Conservation (phyloP, 805 yeast species). For the Ascoidea tarda region DNA sequence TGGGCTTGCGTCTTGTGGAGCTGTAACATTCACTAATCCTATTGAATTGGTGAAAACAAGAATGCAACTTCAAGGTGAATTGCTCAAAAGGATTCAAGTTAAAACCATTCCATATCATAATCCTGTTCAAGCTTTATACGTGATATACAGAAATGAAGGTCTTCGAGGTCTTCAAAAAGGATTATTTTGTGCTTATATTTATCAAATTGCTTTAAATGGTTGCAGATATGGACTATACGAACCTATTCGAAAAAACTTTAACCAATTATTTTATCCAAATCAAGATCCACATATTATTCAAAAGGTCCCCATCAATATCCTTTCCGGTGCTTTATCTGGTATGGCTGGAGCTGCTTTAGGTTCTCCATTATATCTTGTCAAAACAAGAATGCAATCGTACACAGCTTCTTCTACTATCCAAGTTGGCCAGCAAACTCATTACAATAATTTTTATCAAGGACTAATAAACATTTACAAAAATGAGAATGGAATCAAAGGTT, state of each 20-base stretch:
- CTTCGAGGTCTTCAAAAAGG: slow-evolving; percentile 83
- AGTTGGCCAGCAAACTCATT: slow-evolving; percentile 89
- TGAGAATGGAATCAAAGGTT: slow-evolving; percentile 72
- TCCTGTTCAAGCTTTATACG: slow-evolving; percentile 69
- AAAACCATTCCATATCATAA: slow-evolving; percentile 53
- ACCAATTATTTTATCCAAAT: slow-evolving; percentile 38
- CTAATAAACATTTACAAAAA: slow-evolving; percentile 39
- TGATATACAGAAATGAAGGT: slow-evolving; percentile 73
- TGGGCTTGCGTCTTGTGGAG: slow-evolving; percentile 81
- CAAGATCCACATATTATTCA: slow-evolving; percentile 34
- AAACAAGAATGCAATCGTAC: slow-evolving; percentile 94
- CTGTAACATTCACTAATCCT: slow-evolving; percentile 94
- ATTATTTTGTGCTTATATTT: slow-evolving; percentile 72
- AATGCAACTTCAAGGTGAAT: slow-evolving; percentile 95
- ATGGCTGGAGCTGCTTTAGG: slow-evolving; percentile 81
- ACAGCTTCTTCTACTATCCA: slow-evolving; percentile 22
- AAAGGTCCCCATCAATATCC: slow-evolving; percentile 45
- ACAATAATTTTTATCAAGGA: slow-evolving; percentile 58
- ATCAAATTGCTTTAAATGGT: slow-evolving; percentile 87
- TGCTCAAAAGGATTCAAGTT: slow-evolving; percentile 35
- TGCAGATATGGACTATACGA: slow-evolving; percentile 92
- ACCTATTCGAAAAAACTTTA: slow-evolving; percentile 55
- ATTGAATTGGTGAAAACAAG: slow-evolving; percentile 89
- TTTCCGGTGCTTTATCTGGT: slow-evolving; percentile 76
- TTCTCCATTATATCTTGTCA: slow-evolving; percentile 83